Base-by-base conservation (phyloP, 441 rosid species). In the Populus trichocarpa region DNA sequence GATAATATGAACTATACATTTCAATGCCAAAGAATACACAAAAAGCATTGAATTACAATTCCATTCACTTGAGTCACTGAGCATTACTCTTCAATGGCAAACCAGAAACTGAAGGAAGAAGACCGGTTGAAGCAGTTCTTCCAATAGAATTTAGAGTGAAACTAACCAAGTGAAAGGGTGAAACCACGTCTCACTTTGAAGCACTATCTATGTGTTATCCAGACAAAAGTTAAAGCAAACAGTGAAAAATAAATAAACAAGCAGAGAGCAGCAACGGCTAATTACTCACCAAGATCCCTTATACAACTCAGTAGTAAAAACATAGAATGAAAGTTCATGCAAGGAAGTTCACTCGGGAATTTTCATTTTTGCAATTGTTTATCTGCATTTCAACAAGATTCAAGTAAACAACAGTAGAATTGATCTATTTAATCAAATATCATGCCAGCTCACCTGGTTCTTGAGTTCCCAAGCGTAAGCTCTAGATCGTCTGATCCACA, bases 391-490 rank as follows among this genome's bases (percentile, higher is more conserved):
- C 57, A 46, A 14, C 18, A 46, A 3, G 57, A 1, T 4, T 46
- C 57, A 14, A 46, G 57, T 46, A 46, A 46, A 46, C 20, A 14
- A 46, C 57, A 14, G 57, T 46, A 46, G 57, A 30, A 53, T 40
- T 67, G 5, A 73, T 32, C 64, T 46, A 42, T 26, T 46, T 38
- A 25, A 35, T 23, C 46, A 50, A 69, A 67, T 26, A 6, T 67
- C 68, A 67, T 68, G 42, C 64, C 73, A 73, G 59, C 75, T 83
- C 80, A 90, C 95, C 88, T 90, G 77, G 92, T 89, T 80, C 77
- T 88, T 16, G 93, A 87, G 86, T 70, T 90, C 67, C 97, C 97
- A 8, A 92, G 92, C 3, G 97, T 92, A 75, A 92, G 97, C 76
- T 92, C 93, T 32, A 92, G 90, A 85, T 92, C 97, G 75, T 92